Evolutionary conservation across 805 yeast genomes (phyloP).

Genomic region (Zygosaccharomyces pseudorouxii): DNA sequence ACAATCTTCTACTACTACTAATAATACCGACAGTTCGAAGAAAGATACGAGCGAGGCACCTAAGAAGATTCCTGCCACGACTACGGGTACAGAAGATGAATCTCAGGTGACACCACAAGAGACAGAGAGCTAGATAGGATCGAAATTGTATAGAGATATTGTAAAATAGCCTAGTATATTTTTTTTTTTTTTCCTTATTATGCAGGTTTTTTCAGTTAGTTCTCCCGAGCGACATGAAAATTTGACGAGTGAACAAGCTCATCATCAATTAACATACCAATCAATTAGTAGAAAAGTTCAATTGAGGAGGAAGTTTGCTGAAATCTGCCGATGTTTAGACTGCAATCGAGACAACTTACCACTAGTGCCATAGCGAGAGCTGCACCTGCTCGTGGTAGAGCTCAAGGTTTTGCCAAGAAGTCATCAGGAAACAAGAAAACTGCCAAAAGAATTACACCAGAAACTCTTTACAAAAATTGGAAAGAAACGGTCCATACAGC

Average conservation of each 20-base stretch:
- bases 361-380: slow-evolving; percentile 15
- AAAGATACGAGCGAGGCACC: neutral
- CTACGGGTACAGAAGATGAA: neutral
- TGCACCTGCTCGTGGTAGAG: slow-evolving; percentile 27
- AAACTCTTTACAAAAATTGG: slow-evolving; percentile 35
- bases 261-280: neutral
- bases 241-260: neutral
- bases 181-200: neutral
- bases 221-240: slow-evolving; percentile 1
- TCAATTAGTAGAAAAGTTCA: neutral
- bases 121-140: neutral
- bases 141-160: neutral
- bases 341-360: slow-evolving; percentile 18
- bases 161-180: neutral
- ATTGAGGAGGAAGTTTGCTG: neutral
- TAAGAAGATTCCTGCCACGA: neutral
- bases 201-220: neutral
- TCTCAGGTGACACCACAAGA: neutral
- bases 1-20: slow-evolving; percentile 12
- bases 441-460: slow-evolving; percentile 27
- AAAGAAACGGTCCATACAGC: slow-evolving; percentile 32
- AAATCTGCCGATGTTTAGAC: slow-evolving; percentile 17
- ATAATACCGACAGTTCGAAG: neutral
- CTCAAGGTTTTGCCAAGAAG: slow-evolving; percentile 32
- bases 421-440: slow-evolving; percentile 16